Evolutionary conservation across 2,329 filamentous ascomycete species (phyloP), one percentile per base, ranked within the genome.

Genomic region (Magnaporthiopsis incrustans): DNA sequence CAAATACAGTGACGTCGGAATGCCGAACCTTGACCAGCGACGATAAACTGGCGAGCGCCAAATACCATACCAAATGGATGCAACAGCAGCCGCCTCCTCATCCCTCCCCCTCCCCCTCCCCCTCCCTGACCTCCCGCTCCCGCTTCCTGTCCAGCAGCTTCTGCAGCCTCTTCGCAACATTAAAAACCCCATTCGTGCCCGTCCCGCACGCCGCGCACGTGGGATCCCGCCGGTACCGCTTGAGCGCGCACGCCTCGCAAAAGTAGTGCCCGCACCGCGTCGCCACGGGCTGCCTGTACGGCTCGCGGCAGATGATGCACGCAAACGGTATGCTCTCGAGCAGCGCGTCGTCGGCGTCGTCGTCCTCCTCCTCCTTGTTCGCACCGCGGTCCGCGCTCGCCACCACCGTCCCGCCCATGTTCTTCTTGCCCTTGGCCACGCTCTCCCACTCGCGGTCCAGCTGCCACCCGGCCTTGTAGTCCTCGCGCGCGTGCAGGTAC

Each of bases 261-360:
- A 98, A 98, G 75, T 98, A 98, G 75, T 99, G 95, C 0, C 92
- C 90, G 69, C 95, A 99, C 68, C 92, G 89, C 15, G 95, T 98
- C 30, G 94, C 79, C 15, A 98, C 85, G 0, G 95, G 94, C 65
- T 85, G 82, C 70, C 86, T 89, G 76, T 97, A 97, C 1, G 87
- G 76, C 53, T 86, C 84, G 70, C 88, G 87, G 80, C 93, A 97
- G 67, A 97, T 91, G 67, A 96, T 85, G 75, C 93, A 97, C 1
- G 86, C 90, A 73, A 97, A 97, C 0, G 93, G 93, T 27, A 97
- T 96, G 70, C 88, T 89, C 73, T 93, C 88, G 62, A 96, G 77
- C 72, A 94, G 77, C 26, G 86, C 87, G 59, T 89, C 86, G 62
- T 94, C 90, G 0, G 86, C 81, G 3, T 86, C 32, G 8, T 35